Percentiles rank a stretch among this genome's conserved stretches.
phyloP scores from a whole-genome alignment of 2,329 filamentous ascomycete species.

The Fusarium marasasianum region DNA sequence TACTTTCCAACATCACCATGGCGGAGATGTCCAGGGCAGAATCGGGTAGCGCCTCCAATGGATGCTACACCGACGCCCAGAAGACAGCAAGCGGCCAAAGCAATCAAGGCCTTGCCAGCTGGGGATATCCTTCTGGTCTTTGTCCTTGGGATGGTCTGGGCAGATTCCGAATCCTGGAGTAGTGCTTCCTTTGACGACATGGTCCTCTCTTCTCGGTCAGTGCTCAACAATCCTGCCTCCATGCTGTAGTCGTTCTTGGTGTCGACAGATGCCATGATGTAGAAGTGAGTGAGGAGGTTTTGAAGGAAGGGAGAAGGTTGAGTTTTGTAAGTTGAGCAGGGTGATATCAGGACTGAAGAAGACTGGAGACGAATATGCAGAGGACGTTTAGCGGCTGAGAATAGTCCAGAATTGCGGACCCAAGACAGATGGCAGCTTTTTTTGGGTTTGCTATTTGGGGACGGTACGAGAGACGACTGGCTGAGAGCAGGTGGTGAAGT shows the following conservation, averaged over 20 bases:
- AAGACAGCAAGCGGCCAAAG: slow-evolving; percentile 39
- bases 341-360: slow-evolving; percentile 31
- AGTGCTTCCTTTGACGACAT: slow-evolving; percentile 41
- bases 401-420: slow-evolving; percentile 36
- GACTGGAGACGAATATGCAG: slow-evolving; percentile 33
- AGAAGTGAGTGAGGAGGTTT: slow-evolving; percentile 8
- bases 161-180: slow-evolving; percentile 39
- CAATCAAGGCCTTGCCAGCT: slow-evolving; percentile 39
- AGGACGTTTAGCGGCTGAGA: slow-evolving; percentile 37
- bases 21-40: slow-evolving; percentile 41
- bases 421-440: slow-evolving; percentile 28
- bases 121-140: slow-evolving; percentile 32
- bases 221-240: slow-evolving; percentile 45
- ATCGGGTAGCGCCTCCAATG: slow-evolving; percentile 34
- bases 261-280: slow-evolving; percentile 34
- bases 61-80: slow-evolving; percentile 39
- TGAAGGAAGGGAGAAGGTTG: slow-evolving; percentile 26
- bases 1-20: slow-evolving; percentile 37
- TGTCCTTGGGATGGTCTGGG: slow-evolving; percentile 22
- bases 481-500: slow-evolving; percentile 30
- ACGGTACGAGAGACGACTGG: slow-evolving; percentile 38
- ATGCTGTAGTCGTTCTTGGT: slow-evolving; percentile 43
- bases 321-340: slow-evolving; percentile 40
- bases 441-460: slow-evolving; percentile 35
- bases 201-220: slow-evolving; percentile 43